Evolutionary conservation across 176 grass and related monocot genomes (phyloP), one percentile per base, ranked within the genome.

Genomic region (Chrysopogon serrulatus): DNA sequence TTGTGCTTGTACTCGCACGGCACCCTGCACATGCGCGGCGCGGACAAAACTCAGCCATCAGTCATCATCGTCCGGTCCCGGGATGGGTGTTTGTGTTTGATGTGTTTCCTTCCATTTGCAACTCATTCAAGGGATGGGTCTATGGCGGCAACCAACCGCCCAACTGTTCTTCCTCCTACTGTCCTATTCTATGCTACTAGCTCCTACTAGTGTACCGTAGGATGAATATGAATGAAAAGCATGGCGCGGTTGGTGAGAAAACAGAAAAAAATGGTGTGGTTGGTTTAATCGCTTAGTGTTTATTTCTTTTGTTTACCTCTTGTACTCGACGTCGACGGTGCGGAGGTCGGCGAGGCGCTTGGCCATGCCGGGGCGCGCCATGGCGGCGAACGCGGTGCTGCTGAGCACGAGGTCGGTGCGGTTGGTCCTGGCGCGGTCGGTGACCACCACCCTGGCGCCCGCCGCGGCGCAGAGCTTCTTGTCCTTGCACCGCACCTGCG

Each of bases 401-500:
- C 85, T 81, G 19, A 99, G 91, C 9, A 90, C 80, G 41, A 99
- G 89, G 79, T 83, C 89, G 19, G 91, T 96, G 49, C 48, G 72
- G 76, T 96, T 96, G 33, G 79, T 90, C 83, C 74, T 96, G 77
- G 84, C 85, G 31, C 83, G 79, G 74, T 96, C 91, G 1, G 93
- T 92, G 63, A 99, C 36, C 3, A 94, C 86, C 21, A 96, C 96
- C 60, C 82, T 88, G 24, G 76, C 87, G 14, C 96, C 96, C 32
- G 83, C 39, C 19, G 17, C 37, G 47, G 17, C 43, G 78, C 96
- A 99, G 0, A 99, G 43, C 41, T 83, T 67, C 14, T 24, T 8
- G 80, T 90, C 89, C 87, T 90, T 94, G 93, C 96, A 99, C 30
- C 91, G 82, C 35, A 98, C 90, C 95, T 98, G 77, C 53, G 24